Base-by-base conservation (phyloP, 495 filamentous ascomycete genomes). In the Neurospora sp. region DNA sequence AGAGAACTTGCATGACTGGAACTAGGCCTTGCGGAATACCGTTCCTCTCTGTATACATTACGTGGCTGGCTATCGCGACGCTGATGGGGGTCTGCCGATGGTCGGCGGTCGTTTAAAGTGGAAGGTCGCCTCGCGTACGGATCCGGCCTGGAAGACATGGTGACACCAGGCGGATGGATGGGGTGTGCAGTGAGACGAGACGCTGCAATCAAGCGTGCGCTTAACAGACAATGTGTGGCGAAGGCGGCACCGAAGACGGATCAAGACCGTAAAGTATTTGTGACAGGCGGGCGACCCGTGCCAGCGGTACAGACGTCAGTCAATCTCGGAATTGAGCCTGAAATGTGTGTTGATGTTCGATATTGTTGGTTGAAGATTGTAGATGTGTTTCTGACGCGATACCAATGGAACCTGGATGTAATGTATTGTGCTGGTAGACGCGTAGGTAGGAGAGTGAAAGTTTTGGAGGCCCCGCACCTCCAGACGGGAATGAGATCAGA, bases 111-210 rank as follows among this genome's bases (percentile, higher is more conserved):
- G 39, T 77, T 75, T 38, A 42, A 46, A 20, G 54, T 70, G 31
- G 78, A 66, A 27, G 54, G 77, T 31, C 79, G 79, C 40, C 78
- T 74, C 16, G 74, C 42, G 60, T 72, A 79, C 41, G 72, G 54
- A 66, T 78, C 74, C 35, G 69, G 49, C 49, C 71, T 73, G 75
- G 76, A 71, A 42, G 76, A 72, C 79, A 80, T 80, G 73, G 18
- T 40, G n/a, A 66, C 54, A 66, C 27, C 54, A 66, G 54, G 54
- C 27, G 27, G 54, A 35, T 35, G 27, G 14, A 66, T 66, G 10
- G 11, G 20, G 27, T 62, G 54, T 14, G 54, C 54, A 62, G 54
- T 62, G 54, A 35, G 54, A 62, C 54, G 54, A 62, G 27, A 62
- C 54, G 23, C 54, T 62, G 54, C 54, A 35, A 62, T 62, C 14